Evolutionary conservation across 176 grass and related monocot genomes (phyloP).

Genomic region (Eleusine coracana): DNA sequence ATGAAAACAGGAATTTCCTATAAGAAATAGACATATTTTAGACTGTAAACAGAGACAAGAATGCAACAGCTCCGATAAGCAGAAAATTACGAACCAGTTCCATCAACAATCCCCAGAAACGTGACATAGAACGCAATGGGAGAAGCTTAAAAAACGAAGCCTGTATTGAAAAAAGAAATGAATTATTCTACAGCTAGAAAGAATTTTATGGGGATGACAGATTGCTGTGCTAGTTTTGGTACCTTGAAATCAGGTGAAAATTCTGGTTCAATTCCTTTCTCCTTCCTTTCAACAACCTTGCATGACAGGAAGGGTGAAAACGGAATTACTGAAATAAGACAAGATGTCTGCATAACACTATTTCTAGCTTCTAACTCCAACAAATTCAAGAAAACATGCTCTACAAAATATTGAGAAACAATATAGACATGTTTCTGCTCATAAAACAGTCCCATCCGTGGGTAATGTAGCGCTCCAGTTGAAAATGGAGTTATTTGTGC

Average conservation of each 20-base stretch:
- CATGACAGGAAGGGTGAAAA: slow-evolving; percentile 26
- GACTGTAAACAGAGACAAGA: neutral
- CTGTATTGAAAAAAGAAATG: slow-evolving; percentile 29
- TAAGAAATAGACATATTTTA: slow-evolving; percentile 1
- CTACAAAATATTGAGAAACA: slow-evolving; percentile 2
- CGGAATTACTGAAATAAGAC: neutral
- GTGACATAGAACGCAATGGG: slow-evolving; percentile 78
- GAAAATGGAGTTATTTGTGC: neutral
- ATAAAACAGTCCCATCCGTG: neutral
- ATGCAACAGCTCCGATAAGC: slow-evolving; percentile 1
- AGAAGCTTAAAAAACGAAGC: slow-evolving; percentile 78
- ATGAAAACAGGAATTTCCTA: slow-evolving; percentile 69
- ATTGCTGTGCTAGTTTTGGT: neutral
- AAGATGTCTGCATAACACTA: neutral
- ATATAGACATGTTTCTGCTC: neutral
- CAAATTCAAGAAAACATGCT: neutral
- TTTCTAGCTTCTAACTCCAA: neutral
- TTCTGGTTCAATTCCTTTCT: slow-evolving; percentile 70
- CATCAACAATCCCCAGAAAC: slow-evolving; percentile 84
- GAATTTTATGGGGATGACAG: neutral
- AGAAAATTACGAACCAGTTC: slow-evolving; percentile 57
- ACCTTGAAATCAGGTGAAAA: slow-evolving; percentile 81
- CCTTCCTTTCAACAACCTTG: slow-evolving; percentile 65
- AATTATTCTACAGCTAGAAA: neutral
- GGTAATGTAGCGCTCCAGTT: neutral